Percentiles rank a stretch among this genome's conserved stretches.
Evolutionary conservation across 2,329 filamentous ascomycete species (phyloP).

Genomic region (Cadophora malorum): DNA sequence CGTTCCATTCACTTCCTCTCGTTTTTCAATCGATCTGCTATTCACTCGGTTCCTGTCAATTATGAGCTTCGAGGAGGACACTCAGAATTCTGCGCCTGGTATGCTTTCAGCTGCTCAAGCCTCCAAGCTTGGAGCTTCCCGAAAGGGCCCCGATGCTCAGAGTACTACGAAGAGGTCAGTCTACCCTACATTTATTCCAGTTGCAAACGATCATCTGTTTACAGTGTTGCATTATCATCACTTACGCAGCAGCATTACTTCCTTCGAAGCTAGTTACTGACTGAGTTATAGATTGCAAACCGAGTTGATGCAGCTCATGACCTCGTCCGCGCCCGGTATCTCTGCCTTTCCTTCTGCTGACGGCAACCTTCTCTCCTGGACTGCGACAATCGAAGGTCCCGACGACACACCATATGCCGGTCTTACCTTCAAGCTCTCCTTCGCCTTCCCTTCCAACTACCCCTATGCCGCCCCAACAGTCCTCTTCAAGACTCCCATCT

Average conservation of each 20-base stretch:
- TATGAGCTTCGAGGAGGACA: constrained; percentile 59
- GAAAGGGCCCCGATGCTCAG: constrained; percentile 68
- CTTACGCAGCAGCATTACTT: background rate
- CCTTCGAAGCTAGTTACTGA: constrained; percentile 26
- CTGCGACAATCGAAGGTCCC: constrained; percentile 90
- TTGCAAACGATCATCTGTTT: background rate
- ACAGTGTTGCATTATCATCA: background rate
- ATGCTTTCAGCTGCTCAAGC: constrained; percentile 57
- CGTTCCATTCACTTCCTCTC: constrained; percentile 26
- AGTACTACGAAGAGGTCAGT: constrained; percentile 79
- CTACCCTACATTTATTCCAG: background rate
- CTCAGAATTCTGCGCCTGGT: constrained; percentile 71
- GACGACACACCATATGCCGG: constrained; percentile 89
- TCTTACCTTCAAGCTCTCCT: constrained; percentile 89
- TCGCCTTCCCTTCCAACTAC: constrained; percentile 90
- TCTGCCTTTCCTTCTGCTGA: constrained; percentile 93
- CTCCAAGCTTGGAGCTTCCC: constrained; percentile 64
- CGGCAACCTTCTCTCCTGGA: constrained; percentile 91
- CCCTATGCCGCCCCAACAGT: constrained; percentile 91
- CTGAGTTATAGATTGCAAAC: constrained; percentile 76
- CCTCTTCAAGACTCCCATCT: constrained; percentile 97
- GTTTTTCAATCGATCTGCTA: constrained; percentile 20
- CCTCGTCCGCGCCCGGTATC: constrained; percentile 88
- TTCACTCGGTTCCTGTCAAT: constrained; percentile 17
- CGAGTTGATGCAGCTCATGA: constrained; percentile 98